Conservation (phyloP, 2,329 filamentous ascomycete species). For the Phialophora verrucosa region DNA sequence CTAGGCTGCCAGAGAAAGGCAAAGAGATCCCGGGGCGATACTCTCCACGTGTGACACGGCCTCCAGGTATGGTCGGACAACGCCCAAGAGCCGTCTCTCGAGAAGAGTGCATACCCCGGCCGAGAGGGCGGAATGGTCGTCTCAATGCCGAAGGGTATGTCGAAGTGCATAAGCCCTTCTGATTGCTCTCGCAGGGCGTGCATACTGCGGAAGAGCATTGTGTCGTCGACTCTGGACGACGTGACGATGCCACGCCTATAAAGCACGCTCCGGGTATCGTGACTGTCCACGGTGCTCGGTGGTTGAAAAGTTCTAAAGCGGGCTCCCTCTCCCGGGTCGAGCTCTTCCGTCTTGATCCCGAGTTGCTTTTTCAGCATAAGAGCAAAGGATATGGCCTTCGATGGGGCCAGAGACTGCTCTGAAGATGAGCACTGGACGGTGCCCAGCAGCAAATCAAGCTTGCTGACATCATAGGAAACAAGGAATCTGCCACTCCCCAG, state of each 20-base stretch:
- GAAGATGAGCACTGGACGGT: neutral
- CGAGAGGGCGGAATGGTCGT: no score
- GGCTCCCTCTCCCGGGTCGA: neutral
- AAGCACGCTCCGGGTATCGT: neutral
- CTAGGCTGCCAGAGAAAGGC: neutral
- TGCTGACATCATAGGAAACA: neutral
- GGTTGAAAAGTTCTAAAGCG: no score
- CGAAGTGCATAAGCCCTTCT: neutral
- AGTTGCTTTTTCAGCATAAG: neutral
- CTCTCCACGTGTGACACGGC: neutral
- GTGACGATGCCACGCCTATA: constrained; percentile 1
- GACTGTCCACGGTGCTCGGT: neutral
- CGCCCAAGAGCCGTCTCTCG: no score
- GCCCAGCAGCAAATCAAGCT: neutral
- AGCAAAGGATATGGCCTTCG: neutral
- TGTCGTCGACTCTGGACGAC: neutral
- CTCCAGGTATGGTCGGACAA: neutral
- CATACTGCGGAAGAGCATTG: neutral
- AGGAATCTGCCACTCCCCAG: neutral
- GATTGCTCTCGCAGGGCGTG: neutral
- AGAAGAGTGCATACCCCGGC: no score
- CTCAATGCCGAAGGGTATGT: neutral
- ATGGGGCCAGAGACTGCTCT: neutral
- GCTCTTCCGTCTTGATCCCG: neutral
- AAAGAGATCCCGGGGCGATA: constrained; percentile 4